Conservation (phyloP, 2,329 filamentous ascomycete genomes). For the Coleophoma cylindrospora region DNA sequence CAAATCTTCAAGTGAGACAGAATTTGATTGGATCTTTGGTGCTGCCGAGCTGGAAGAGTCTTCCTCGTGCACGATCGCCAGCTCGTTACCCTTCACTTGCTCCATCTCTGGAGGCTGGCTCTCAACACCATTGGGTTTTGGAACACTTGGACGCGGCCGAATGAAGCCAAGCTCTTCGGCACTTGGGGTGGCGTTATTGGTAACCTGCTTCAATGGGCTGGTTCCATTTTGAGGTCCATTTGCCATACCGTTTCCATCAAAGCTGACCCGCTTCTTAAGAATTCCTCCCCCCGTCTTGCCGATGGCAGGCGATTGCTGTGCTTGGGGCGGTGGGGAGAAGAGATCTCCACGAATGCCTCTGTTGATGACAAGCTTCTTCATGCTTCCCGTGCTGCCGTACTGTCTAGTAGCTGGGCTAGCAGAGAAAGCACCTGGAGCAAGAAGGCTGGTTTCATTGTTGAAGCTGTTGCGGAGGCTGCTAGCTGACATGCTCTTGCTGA, state of each 20-base stretch:
- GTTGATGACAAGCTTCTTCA: slow-evolving; percentile 93
- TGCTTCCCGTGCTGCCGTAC: slow-evolving; percentile 62
- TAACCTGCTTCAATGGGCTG: slow-evolving; percentile 25
- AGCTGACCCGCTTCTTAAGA: slow-evolving; percentile 84
- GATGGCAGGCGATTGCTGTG: slow-evolving; percentile 26
- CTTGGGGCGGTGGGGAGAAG: slow-evolving; percentile 47
- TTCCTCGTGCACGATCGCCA: slow-evolving; percentile 75
- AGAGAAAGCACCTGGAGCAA: slow-evolving; percentile 81
- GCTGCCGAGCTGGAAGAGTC: slow-evolving; percentile 31
- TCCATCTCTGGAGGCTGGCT: slow-evolving; percentile 58
- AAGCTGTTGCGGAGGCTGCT: slow-evolving; percentile 81
- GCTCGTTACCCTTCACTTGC: slow-evolving; percentile 67
- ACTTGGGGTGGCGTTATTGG: slow-evolving; percentile 42
- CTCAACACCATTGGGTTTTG: slow-evolving; percentile 40
- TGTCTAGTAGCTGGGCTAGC: slow-evolving; percentile 58
- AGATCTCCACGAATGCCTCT: slow-evolving; percentile 73
- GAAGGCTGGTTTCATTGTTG: slow-evolving; percentile 77
- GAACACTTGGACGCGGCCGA: slow-evolving; percentile 42
- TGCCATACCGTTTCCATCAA: slow-evolving; percentile 62
- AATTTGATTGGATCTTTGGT: slow-evolving; percentile 1
- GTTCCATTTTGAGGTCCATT: slow-evolving; percentile 37
- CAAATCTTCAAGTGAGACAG: slow-evolving; percentile 13
- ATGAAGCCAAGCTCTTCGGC: slow-evolving; percentile 56
- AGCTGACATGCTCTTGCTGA: slow-evolving; percentile 84
- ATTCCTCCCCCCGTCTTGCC: slow-evolving; percentile 42